Base-by-base conservation (phyloP, 2,329 filamentous ascomycete genomes). In the Amphichorda felina region DNA sequence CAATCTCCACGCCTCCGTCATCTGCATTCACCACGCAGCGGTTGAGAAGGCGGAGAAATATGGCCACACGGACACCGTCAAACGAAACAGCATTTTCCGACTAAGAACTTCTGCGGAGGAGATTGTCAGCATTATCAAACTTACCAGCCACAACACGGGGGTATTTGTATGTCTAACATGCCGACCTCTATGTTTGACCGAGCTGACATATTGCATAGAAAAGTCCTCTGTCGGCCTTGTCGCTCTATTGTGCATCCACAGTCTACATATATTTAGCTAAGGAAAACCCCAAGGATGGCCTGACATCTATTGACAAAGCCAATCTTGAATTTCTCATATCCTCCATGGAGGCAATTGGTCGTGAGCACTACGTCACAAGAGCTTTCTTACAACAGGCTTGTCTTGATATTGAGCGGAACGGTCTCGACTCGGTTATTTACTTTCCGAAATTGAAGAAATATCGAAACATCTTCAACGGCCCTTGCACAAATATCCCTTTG, bases 11-110 rank as follows among this genome's bases (percentile, higher is more conserved):
- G 86, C 87, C 1, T 81, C 84, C 2, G 74, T 82, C 8, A 94
- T 95, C 36, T 93, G 85, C 52, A 65, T 95, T 5, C 88, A 95
- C 50, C 85, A 93, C 55, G 83, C 85, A 2, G 87, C 88, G 2
- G 78, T 91, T 8, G 85, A 88, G 57, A 88, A 83, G 50, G 81
- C 81, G 1, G 80, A 87, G 37, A 79, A 78, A 48, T 69, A 88
- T 50, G 68, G 72, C 2, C 59, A 93, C 36, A 69, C 78, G 0
- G 62, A 69, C 1, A 66, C 69, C 21, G 69, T 91, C 19, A 76
- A 77, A 38, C 72, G 75, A 11, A 72, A 79, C 38, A 88, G 83
- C 49, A 76, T 84, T 44, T 67, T 75, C 19, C 72, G 87, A 35
- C 79, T 87, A 43, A 72, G 82, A 33, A 79, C 84, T 21, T 82